Base-by-base conservation (phyloP, 768 basidiomycete genomes). In the Neoboletus magnificus region DNA sequence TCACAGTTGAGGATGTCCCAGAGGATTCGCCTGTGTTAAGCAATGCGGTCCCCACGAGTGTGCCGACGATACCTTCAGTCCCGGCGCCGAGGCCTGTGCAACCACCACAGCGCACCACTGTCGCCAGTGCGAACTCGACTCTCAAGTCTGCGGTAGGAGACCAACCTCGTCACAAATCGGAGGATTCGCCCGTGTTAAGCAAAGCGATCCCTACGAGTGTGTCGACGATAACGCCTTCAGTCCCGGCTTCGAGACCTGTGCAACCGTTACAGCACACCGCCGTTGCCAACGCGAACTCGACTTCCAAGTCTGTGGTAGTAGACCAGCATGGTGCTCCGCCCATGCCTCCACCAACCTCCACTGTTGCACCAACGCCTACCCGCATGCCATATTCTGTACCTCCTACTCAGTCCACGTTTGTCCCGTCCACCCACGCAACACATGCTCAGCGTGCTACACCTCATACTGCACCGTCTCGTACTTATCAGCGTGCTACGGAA, bases 1-100 rank as follows among this genome's bases (percentile, higher is more conserved):
- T 64, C 48, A 69, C 65, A 5, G 39, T 71, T 7, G 70, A 72
- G 50, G 67, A 71, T 46, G 62, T 63, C 11, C 47, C 62, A 44
- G 70, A 71, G 48, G 63, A 68, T 47, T 54, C 56, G 6, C 62
- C 60, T 3, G 37, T 58, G 50, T 44, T 25, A 5, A 48, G 46
- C 23, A 71, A 60, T 47, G 43, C 56, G 22, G 50, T 48, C 5
- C 32, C 57, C 12, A 6, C 41, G 29, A 58, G 32, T 37, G 47
- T 44, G 32, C 47, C 48, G 2, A 33, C 53, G 33, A 44, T 50
- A 13, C 33, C 59, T 33, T 43, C 57, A 40, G 54, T 43, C 33
- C 27, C 52, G 18, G 41, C 52, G 9, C 47, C 54, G 41, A 62
- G 59, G 23, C 47, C 51, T 48, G 30, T 43, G n/a, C 61, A 56